Conservation (phyloP, 2,329 filamentous ascomycete species). For the Penicillium sp. region DNA sequence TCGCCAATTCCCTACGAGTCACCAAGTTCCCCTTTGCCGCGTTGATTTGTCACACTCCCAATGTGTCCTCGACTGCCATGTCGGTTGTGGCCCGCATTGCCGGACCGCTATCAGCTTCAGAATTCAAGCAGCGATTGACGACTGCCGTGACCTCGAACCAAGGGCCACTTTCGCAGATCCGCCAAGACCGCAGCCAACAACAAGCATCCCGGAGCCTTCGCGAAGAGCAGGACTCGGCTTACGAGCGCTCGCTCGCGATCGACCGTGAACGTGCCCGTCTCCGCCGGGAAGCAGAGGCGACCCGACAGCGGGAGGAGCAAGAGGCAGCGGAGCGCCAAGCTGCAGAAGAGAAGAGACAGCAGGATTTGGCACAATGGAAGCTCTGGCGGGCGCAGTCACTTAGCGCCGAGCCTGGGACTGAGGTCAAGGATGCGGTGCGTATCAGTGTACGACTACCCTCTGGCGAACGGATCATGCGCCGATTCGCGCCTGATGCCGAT, state of each 20-base stretch:
- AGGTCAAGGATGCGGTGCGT: slow-evolving; percentile 71
- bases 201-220: slow-evolving; percentile 78
- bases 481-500: slow-evolving; percentile 68
- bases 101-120: slow-evolving; percentile 68
- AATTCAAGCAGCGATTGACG: slow-evolving; percentile 76
- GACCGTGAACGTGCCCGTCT: slow-evolving; percentile 82
- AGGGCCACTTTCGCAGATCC: slow-evolving; percentile 71
- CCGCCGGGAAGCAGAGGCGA: slow-evolving; percentile 73
- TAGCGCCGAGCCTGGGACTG: slow-evolving; percentile 65
- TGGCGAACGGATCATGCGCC: slow-evolving; percentile 74
- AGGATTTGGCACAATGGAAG: slow-evolving; percentile 71
- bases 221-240: slow-evolving; percentile 89
- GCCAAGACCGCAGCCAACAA: slow-evolving; percentile 77
- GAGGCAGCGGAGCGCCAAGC: slow-evolving; percentile 65
- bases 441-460: slow-evolving; percentile 64
- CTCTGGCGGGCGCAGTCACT: slow-evolving; percentile 74
- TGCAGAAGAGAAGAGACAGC: slow-evolving; percentile 60
- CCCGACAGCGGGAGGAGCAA: slow-evolving; percentile 61
- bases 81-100: slow-evolving; percentile 78
- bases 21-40: slow-evolving; percentile 92
- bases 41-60: slow-evolving; percentile 82
- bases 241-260: slow-evolving; percentile 84
- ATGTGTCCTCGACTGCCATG: slow-evolving; percentile 83
- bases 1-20: slow-evolving; percentile 81
- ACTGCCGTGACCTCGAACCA: slow-evolving; percentile 73